Base-by-base conservation (phyloP, 1,284 basidiomycete genomes). In the Testicularia cyperi region DNA sequence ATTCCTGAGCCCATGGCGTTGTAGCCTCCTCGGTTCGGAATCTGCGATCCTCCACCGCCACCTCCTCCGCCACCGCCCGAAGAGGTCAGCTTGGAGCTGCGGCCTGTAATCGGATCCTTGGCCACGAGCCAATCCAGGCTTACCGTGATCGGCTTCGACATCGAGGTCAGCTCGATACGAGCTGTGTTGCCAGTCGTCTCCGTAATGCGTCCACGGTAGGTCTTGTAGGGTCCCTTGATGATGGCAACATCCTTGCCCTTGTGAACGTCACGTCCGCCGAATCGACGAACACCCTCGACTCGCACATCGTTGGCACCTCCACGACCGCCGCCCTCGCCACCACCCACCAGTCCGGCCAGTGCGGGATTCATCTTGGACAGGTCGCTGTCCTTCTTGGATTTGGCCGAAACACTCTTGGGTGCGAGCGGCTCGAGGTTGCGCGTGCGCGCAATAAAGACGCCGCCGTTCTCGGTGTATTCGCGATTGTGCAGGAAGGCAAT, bases 321-420 rank as follows among this genome's bases (percentile, higher is more conserved):
- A n/a, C n/a, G n/a, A n/a, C n/a, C n/a, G n/a, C n/a, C n/a, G n/a
- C n/a, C n/a, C n/a, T n/a, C n/a, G n/a, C n/a, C n/a, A n/a, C n/a
- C n/a, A n/a, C 52, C 56, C 16, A 40, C 43, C 19, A 65, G 41
- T 22, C 49, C 60, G 14, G 65, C 64, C 35, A 91, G 77, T 1
- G 87, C 84, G 6, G 94, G 92, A 77, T 97, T 97, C 86, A 94
- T 88, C 79, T 94, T 92, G n/a, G 88, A 87, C n/a, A 92, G 80
- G 78, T 97, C 92, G 6, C 83, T 81, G 9, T 61, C 49, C 47
- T 62, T 60, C 35, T 58, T 60, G 21, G 49, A 42, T 24, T 54
- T 57, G 37, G 69, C 52, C 33, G 62, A 51, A 18, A 58, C 58
- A 10, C 83, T 80, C 70, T 85, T 88, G 2, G 92, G 91, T 2